Percentiles rank a stretch among this genome's conserved stretches.
phyloP scores from a whole-genome alignment of 345 rosid species.

The Populus ilicifolia region DNA sequence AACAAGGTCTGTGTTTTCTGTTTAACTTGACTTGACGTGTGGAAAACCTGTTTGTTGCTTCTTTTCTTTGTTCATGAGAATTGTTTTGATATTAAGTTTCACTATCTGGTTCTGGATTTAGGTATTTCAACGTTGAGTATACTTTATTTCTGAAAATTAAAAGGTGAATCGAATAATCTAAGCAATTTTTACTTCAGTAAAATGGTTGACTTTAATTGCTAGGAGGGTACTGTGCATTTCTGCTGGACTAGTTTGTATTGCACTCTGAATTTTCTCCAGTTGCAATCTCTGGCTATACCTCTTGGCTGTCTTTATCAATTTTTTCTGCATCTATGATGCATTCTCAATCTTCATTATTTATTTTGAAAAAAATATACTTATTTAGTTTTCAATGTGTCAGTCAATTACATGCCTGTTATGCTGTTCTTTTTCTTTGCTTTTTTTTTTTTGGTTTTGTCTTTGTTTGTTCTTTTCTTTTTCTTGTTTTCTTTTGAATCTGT shows the following conservation, averaged over 20 bases:
- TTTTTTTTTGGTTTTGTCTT: too few species aligned
- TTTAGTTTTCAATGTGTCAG: not conserved
- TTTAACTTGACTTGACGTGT: not conserved
- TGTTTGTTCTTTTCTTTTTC: too few species aligned
- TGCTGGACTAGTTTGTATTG: not conserved
- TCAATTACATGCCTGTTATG: not conserved
- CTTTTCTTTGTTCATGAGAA: not conserved
- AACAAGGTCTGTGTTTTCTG: constrained; percentile 51
- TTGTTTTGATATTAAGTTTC: not conserved
- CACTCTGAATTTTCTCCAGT: not conserved
- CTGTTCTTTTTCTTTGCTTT: too few species aligned
- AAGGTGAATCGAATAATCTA: not conserved
- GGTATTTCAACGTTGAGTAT: not conserved
- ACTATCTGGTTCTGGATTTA: not conserved
- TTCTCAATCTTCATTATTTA: not conserved
- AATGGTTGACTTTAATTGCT: not conserved
- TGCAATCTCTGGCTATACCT: not conserved
- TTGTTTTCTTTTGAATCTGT: not conserved
- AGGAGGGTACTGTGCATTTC: not conserved
- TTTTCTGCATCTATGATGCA: not conserved
- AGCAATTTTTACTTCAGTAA: not conserved
- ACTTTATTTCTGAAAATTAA: not conserved
- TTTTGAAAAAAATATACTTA: not conserved
- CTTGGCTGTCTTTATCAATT: not conserved
- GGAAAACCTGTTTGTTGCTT: not conserved